Percentiles rank a stretch among this genome's conserved stretches.
phyloP scores from a whole-genome alignment of 441 rosid genomes.

The Adansonia gregorii region DNA sequence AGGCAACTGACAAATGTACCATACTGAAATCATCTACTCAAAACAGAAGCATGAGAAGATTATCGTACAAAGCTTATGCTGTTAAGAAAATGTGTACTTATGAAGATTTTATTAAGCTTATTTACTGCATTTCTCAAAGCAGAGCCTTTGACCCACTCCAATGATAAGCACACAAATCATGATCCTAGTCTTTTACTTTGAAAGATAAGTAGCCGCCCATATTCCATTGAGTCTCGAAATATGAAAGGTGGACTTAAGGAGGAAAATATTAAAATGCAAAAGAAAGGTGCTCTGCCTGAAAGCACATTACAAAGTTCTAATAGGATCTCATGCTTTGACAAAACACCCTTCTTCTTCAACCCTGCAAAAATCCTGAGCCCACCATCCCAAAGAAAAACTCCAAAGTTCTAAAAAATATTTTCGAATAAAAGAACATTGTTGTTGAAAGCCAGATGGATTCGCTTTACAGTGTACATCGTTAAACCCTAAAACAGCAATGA shows the following conservation, averaged over 20 bases:
- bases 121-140: constrained; percentile 5
- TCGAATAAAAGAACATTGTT: neutral
- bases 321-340: neutral
- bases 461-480: neutral
- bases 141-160: constrained; percentile 9
- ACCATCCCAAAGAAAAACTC: neutral
- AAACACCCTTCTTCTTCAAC: neutral
- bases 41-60: neutral
- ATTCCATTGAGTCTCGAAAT: neutral
- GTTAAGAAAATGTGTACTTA: neutral
- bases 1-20: neutral
- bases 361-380: neutral
- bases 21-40: neutral
- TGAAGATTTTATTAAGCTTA: neutral
- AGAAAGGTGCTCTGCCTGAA: neutral
- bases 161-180: neutral
- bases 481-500: neutral
- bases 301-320: neutral
- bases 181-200: constrained; percentile 11
- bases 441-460: neutral
- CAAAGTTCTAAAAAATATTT: neutral
- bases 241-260: neutral
- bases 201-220: neutral
- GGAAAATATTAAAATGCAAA: neutral
- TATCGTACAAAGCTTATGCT: neutral